Evolutionary conservation across 2,329 filamentous ascomycete genomes (phyloP), one percentile per base, ranked within the genome.

Genomic region (Akanthomyces dipterigenus): DNA sequence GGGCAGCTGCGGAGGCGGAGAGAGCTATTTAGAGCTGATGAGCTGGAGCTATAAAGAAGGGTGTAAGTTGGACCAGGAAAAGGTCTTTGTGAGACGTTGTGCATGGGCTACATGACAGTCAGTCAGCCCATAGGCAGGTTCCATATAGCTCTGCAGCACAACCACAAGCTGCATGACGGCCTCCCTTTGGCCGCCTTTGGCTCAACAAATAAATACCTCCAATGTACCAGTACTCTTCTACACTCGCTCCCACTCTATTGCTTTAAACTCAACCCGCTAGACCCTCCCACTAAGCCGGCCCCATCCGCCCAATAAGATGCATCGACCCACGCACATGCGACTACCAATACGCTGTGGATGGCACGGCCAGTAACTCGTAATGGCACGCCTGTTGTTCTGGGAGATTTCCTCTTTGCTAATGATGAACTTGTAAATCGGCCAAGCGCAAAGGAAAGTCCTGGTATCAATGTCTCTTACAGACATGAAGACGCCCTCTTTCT

Each of bases 321-420:
- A 53, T 53, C 53, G 60, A 51, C 60, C 60, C 60, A 62, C 48
- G 60, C 60, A 62, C 60, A 62, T 62, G 60, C 60, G 48, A 54
- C 60, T 38, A n/a, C n/a, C n/a, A n/a, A n/a, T n/a, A 54, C n/a
- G 26, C 26, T 53, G 48, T 60, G 57, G 57, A 60, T 20, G 22
- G 36, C 16, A 18, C 9, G 18, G n/a, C 12, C 45, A 16, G 43
- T 40, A 14, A 45, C 5, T 45, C 26, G 22, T 53, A 38, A 18
- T 20, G 28, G 11, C 1, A 12, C 11, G 22, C 31, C 16, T n/a
- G 55, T 14, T 40, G 28, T 40, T 20, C 18, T 7, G 20, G 9
- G 5, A 40, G 16, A 34, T 16, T 14, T 20, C 18, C 20, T 22
- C 14, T 34, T 34, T 5, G 31, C 31, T 43, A 36, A n/a, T 40